Conservation (phyloP, 1,139 yeast species). For the Kurtzmaniella quercitrusa region DNA sequence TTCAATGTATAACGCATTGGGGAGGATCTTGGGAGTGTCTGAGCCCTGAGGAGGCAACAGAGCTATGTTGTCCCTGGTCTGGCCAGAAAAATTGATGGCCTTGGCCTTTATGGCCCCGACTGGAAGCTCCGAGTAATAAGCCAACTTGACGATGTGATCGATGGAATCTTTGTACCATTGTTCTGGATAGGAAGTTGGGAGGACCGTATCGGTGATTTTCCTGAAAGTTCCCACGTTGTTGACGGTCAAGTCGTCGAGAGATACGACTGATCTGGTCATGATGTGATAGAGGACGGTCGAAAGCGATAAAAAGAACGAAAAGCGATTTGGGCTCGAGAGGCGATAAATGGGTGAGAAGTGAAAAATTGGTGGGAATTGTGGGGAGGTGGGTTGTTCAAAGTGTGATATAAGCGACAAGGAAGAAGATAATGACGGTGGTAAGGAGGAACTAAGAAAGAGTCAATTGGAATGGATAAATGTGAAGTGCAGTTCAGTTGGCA, state of each 20-base stretch:
- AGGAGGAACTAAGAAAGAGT: too few species aligned
- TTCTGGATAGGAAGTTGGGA: constrained; percentile 42
- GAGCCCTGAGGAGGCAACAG: constrained; percentile 6
- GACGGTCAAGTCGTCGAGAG: constrained; percentile 52
- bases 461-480: too few species aligned
- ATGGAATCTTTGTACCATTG: constrained; percentile 42
- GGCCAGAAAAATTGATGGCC: constrained; percentile 21
- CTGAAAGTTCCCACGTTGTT: constrained; percentile 53
- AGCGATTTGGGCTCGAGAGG: background rate
- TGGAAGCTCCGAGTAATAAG: constrained; percentile 60
- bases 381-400: too few species aligned
- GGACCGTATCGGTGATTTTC: constrained; percentile 40
- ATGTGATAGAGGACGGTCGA: background rate
- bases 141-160: constrained; percentile 37
- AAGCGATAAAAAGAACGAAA: background rate
- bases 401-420: too few species aligned
- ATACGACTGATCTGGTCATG: constrained; percentile 34
- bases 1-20: constrained; percentile 59
- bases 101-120: constrained; percentile 67
- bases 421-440: too few species aligned
- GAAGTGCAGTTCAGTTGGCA: too few species aligned
- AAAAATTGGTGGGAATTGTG: too few species aligned
- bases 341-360: background rate
- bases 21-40: constrained; percentile 30
- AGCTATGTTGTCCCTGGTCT: constrained; percentile 7